Evolutionary conservation across 2,329 filamentous ascomycete genomes (phyloP).

Genomic region (Fusarium nurragi): DNA sequence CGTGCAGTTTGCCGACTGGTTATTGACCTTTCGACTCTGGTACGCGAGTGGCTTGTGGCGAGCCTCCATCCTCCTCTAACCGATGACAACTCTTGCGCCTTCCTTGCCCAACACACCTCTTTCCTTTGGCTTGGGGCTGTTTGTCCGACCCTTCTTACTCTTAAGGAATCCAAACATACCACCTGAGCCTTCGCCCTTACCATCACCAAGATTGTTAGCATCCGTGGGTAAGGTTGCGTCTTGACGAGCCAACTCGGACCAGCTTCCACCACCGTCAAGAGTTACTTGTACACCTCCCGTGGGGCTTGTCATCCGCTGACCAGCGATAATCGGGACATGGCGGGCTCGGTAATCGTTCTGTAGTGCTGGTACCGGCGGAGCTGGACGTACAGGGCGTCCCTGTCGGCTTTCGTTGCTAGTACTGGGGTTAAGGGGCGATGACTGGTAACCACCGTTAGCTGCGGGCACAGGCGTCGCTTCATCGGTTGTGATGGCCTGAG

Average conservation of each 20-base stretch:
- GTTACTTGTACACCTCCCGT: constrained; percentile 91
- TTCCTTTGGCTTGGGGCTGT: constrained; percentile 94
- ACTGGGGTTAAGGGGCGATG: constrained; percentile 41
- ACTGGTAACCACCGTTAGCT: constrained; percentile 41
- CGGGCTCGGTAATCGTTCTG: constrained; percentile 58
- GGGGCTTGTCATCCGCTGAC: constrained; percentile 77
- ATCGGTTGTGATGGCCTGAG: constrained; percentile 63
- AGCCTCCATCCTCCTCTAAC: constrained; percentile 53
- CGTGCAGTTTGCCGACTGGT: constrained; percentile 17
- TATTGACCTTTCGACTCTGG: constrained; percentile 23
- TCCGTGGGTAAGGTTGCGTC: constrained; percentile 78
- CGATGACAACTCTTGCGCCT: constrained; percentile 84
- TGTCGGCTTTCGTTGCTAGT: constrained; percentile 42
- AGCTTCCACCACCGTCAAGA: constrained; percentile 86
- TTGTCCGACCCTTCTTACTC: constrained; percentile 87
- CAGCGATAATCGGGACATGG: constrained; percentile 64
- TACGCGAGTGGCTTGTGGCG: constrained; percentile 24
- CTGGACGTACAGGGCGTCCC: constrained; percentile 42
- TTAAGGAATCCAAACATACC: constrained; percentile 92
- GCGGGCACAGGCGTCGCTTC: constrained; percentile 56
- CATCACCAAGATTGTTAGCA: constrained; percentile 63
- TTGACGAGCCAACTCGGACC: constrained; percentile 89
- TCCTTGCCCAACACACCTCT: constrained; percentile 94
- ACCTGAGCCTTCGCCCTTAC: constrained; percentile 67
- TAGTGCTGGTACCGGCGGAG: constrained; percentile 57